These are phyloP conservation scores for Hirsutella rhossiliensis DNA, from an alignment of 2,329 filamentous ascomycete species.

Conservation along the genomic window DNA sequence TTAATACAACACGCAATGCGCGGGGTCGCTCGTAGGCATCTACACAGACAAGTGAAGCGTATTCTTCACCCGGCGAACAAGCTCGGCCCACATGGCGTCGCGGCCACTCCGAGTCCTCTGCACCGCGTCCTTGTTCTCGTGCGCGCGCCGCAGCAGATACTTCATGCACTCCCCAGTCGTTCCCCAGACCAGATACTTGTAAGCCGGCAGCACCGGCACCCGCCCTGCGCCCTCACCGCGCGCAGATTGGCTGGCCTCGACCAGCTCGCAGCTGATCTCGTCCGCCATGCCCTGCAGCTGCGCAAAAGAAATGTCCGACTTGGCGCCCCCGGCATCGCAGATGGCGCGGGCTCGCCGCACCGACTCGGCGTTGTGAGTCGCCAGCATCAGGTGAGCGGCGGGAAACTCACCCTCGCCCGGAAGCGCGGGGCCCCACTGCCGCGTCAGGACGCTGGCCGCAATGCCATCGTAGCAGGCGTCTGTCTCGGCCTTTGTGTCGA, in stretches of 20 bases:
- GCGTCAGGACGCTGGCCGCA: conserved; percentile 52
- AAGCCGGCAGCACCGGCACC: conserved; percentile 40
- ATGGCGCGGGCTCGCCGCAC: conserved; percentile 46
- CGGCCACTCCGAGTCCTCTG: conserved; percentile 48
- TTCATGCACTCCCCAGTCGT: conserved; percentile 73
- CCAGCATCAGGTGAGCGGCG: conserved; percentile 54
- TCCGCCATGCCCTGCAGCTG: conserved; percentile 96
- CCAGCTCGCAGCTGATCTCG: conserved; percentile 63
- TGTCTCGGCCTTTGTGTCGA: conserved; percentile 60
- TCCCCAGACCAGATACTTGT: conserved; percentile 61
- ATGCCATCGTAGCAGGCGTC: conserved; percentile 63
- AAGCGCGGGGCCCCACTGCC: conserved; percentile 27
- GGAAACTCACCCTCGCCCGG: conserved; percentile 36
- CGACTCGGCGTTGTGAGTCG: conserved; percentile 70
- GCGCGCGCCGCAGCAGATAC: conserved; percentile 50
- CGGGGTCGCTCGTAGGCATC: not conserved
- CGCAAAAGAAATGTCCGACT: conserved; percentile 31
- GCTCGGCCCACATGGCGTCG: conserved; percentile 50
- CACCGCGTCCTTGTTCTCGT: conserved; percentile 65
- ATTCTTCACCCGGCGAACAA: conserved; percentile 41
- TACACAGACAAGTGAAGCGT: conserved; percentile 23
- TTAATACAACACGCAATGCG: too few species aligned
- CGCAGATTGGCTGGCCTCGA: conserved; percentile 22
- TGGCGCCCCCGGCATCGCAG: conserved; percentile 30
- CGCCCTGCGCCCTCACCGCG: conserved; percentile 12